These are phyloP conservation scores for Penicillium roqueforti DNA, from an alignment of 495 filamentous ascomycete species.

Conservation along the genomic window DNA sequence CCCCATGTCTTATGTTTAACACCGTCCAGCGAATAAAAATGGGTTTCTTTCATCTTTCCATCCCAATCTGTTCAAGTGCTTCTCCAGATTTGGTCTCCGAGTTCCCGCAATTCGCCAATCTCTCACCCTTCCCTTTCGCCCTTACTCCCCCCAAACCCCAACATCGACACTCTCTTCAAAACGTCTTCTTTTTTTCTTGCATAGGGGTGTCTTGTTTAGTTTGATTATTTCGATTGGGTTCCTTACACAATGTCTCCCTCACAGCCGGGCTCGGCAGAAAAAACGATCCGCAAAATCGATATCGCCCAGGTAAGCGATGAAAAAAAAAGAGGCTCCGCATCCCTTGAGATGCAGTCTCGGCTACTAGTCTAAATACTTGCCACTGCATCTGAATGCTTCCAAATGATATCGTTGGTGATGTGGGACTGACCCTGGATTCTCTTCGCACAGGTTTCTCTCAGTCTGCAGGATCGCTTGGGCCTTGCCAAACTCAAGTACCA, in stretches of 20 bases:
- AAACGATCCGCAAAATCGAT: conserved; percentile 46
- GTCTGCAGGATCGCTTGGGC: conserved; percentile 86
- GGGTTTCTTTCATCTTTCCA: background rate
- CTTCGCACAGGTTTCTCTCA: conserved; percentile 73
- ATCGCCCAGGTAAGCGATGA: conserved; percentile 70
- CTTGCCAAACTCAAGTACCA: conserved; percentile 95
- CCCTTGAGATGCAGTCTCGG: background rate
- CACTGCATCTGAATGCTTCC: background rate
- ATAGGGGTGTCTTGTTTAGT: conserved; percentile 4
- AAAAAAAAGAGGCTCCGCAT: conserved; percentile 2
- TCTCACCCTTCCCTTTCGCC: conserved; percentile 26
- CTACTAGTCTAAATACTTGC: background rate
- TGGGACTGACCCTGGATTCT: conserved; percentile 7
- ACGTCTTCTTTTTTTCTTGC: background rate
- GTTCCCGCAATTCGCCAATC: conserved; percentile 26
- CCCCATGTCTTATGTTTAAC: too few species aligned
- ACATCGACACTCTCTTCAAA: conserved; percentile 5
- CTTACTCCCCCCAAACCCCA: conserved; percentile 16
- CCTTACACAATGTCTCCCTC: conserved; percentile 33
- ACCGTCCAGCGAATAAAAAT: background rate
- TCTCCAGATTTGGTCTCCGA: conserved; percentile 9
- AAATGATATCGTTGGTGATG: background rate
- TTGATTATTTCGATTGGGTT: conserved; percentile 4
- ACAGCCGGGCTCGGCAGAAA: conserved; percentile 36
- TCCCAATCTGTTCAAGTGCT: background rate